A percentile compares a stretch with the other conserved stretches of the same genome.
Conservation (phyloP, 2,329 filamentous ascomycete species). For the Sarocladium brachiariae region DNA sequence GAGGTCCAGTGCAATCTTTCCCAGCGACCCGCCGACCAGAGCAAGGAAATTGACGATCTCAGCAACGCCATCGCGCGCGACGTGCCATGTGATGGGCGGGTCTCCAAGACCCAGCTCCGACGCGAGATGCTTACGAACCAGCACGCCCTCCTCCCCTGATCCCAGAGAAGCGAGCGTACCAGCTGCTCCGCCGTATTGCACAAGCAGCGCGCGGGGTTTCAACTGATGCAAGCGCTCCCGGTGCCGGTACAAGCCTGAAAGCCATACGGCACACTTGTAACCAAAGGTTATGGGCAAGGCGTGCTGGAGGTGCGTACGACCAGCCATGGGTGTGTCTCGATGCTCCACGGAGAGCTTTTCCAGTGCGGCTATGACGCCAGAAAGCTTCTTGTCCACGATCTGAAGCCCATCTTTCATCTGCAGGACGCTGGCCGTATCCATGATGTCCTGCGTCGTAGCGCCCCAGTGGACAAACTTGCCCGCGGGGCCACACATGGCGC, state of each 20-base stretch:
- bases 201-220: constrained; percentile 36
- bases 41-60: constrained; percentile 48
- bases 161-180: constrained; percentile 48
- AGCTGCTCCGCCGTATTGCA: constrained; percentile 50
- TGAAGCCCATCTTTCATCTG: constrained; percentile 44
- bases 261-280: constrained; percentile 50
- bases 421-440: constrained; percentile 46
- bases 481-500: neutral
- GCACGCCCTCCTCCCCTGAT: constrained; percentile 38
- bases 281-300: constrained; percentile 50
- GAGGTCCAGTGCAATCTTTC: constrained; percentile 49
- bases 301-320: constrained; percentile 50
- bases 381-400: constrained; percentile 37
- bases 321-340: constrained; percentile 48
- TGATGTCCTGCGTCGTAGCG: constrained; percentile 52
- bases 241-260: constrained; percentile 42
- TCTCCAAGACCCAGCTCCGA: constrained; percentile 38
- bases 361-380: constrained; percentile 34
- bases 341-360: constrained; percentile 35
- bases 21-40: constrained; percentile 44
- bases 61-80: constrained; percentile 45
- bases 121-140: constrained; percentile 42
- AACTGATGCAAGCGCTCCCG: constrained; percentile 39
- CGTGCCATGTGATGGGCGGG: constrained; percentile 51
- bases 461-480: constrained; percentile 42